Evolutionary conservation across 2,329 filamentous ascomycete species (phyloP), one percentile per base, ranked within the genome.

Genomic region (Xylariaceae sp.): DNA sequence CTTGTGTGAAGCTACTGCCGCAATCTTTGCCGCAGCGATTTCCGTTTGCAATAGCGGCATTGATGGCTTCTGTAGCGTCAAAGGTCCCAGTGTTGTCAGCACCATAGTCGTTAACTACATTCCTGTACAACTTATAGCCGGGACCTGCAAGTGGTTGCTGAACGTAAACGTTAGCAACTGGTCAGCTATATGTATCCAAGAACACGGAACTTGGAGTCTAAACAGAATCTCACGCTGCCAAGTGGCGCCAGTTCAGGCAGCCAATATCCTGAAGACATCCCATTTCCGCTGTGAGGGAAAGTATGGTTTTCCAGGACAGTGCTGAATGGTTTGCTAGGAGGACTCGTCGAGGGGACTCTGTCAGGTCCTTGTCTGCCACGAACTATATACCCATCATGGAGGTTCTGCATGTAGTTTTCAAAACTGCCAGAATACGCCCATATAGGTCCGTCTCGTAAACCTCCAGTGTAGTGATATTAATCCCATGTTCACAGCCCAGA

Each of bases 361-460:
- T 9, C 51, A 18, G 22, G 22, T 39, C 17, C 19, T 42, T 42
- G 49, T 16, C 55, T 53, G 34, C 58, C 54, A 6, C 58, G 56
- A 7, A 57, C 34, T 16, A 59, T 40, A 11, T 42, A 33, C 12
- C 53, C 53, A 14, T 31, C 22, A 4, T 38, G 43, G 5, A 58
- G 57, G 31, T 56, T 56, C 3, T 14, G 7, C 19, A 58, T 11
- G 40, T 40, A 56, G 17, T 53, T 40, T 1, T 53, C 34, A 9
- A 52, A 33, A 19, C 50, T 60, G 17, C 59, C 53, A 3, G 59
- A 58, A 17, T 61, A 59, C 33, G 40, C 18, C 59, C 57, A 60
- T 1, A 58, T 42, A 1, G 57, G 44, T 2, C 55, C 57, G 54
- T 58, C 51, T 22, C 57, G 50, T 38, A 13, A 43, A n/a, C 46